Conservation (phyloP, 306 rosid species). For the Castanea crenata region DNA sequence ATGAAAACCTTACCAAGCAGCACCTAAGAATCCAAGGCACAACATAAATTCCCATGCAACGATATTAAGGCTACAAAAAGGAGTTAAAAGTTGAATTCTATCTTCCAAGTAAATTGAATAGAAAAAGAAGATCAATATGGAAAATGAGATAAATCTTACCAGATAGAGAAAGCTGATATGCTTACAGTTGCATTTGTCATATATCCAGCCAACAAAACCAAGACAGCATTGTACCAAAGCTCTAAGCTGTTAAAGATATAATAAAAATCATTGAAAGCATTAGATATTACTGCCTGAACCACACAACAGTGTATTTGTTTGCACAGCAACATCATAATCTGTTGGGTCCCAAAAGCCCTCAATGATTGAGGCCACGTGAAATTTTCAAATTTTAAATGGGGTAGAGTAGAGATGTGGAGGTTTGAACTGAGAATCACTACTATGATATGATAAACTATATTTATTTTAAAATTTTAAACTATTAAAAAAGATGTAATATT, state of each 20-base stretch:
- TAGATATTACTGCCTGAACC: not conserved
- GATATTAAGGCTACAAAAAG: constrained; percentile 45
- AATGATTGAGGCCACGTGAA: too few species aligned
- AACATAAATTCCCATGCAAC: constrained; percentile 65
- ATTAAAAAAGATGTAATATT: too few species aligned
- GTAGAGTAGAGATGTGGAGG: too few species aligned
- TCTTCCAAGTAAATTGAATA: constrained; percentile 2
- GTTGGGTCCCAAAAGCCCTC: too few species aligned
- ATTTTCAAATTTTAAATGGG: too few species aligned
- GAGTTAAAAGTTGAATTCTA: not conserved
- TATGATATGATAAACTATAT: too few species aligned
- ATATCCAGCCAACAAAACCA: constrained; percentile 49
- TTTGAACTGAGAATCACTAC: too few species aligned
- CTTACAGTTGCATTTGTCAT: constrained; percentile 48
- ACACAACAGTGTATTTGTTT: too few species aligned
- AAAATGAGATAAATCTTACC: constrained; percentile 27
- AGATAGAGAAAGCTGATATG: constrained; percentile 56
- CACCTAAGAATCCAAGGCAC: constrained; percentile 48
- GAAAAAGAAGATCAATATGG: not conserved
- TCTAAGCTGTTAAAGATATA: constrained; percentile 35
- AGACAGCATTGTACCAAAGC: constrained; percentile 53
- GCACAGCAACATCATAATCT: too few species aligned
- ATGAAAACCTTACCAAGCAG: constrained; percentile 38
- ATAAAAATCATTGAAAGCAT: not conserved
- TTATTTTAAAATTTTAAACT: too few species aligned